Evolutionary conservation across 2,329 filamentous ascomycete genomes (phyloP).

Genomic region (Trichoderma brevicompactum): DNA sequence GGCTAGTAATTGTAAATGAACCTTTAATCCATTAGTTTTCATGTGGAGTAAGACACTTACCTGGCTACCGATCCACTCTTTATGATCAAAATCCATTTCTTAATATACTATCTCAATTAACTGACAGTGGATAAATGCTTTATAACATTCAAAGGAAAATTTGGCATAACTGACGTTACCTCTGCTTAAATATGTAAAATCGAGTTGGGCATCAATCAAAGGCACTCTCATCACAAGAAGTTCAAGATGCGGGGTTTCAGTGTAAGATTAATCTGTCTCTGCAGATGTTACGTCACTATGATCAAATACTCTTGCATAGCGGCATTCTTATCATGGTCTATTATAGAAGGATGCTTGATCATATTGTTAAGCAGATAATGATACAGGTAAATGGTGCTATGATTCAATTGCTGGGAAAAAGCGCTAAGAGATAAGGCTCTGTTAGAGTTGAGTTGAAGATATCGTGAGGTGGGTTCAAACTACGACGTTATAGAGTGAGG

Average conservation of each 20-base stretch:
- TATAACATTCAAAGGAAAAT: background rate
- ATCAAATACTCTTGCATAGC: background rate
- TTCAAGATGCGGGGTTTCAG: background rate
- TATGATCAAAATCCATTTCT: background rate
- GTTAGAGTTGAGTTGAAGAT: no score
- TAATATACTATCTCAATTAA: background rate
- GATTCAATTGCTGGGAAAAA: no score
- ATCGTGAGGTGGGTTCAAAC: no score
- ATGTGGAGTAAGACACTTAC: background rate
- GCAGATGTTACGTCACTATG: conserved; percentile 14
- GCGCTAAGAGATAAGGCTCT: no score
- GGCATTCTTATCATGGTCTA: background rate
- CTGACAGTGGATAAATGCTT: background rate
- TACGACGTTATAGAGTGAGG: no score
- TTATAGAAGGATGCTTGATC: background rate
- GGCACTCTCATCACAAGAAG: background rate
- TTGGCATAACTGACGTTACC: background rate
- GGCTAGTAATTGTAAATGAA: background rate
- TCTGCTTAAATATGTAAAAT: background rate
- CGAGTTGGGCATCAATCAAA: background rate
- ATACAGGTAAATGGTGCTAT: no score
- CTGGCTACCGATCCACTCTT: background rate
- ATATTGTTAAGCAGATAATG: background rate
- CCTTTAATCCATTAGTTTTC: background rate
- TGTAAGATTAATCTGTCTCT: background rate